Conservation (phyloP, 768 basidiomycete species). For the Serpula lacrymans region DNA sequence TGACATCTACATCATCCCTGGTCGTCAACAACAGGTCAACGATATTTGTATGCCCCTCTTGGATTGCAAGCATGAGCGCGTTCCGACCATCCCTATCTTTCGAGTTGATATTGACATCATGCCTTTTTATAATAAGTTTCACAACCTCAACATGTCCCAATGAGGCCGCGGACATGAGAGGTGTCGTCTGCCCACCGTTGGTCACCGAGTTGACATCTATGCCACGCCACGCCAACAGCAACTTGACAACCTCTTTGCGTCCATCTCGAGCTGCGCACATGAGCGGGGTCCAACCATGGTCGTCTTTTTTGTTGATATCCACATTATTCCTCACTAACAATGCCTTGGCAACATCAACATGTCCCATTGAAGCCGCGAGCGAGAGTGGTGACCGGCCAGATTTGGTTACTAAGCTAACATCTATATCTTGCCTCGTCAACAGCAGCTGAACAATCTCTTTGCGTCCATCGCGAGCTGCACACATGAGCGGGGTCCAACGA, state of each 20-base stretch:
- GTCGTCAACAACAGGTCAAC: neutral
- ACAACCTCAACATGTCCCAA: constrained; percentile 7
- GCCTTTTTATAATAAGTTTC: constrained; percentile 2
- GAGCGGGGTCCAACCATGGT: constrained; percentile 4
- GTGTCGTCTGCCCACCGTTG: neutral
- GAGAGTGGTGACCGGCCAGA: constrained; percentile 1
- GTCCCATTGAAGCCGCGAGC: neutral
- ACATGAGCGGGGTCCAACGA: neutral
- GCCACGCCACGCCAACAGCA: constrained; percentile 2
- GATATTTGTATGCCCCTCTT: neutral
- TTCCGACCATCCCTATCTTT: neutral
- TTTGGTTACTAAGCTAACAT: neutral
- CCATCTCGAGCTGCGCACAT: constrained; percentile 6
- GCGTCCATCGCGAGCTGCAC: neutral
- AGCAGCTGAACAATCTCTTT: constrained; percentile 1
- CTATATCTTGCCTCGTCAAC: neutral
- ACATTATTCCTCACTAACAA: neutral
- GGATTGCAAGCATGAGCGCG: neutral
- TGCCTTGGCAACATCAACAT: neutral
- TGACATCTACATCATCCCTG: neutral
- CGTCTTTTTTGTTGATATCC: neutral
- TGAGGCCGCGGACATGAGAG: constrained; percentile 6
- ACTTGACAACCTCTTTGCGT: constrained; percentile 4
- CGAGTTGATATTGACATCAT: constrained; percentile 9
- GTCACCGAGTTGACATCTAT: constrained; percentile 2